phyloP scores from a whole-genome alignment of 1,284 basidiomycete species.

The Testicularia cyperi region DNA sequence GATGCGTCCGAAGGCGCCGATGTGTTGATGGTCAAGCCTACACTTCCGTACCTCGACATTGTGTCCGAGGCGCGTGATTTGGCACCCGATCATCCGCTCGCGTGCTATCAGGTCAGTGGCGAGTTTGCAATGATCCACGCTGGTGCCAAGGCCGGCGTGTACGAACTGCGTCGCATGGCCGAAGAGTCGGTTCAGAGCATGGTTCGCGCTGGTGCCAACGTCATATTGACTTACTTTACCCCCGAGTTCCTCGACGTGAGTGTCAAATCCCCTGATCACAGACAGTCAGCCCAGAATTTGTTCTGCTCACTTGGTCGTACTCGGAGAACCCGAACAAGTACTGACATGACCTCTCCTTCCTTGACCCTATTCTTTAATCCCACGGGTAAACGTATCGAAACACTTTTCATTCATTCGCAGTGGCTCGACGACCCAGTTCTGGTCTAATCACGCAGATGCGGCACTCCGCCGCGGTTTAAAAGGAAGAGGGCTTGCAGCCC shows the following conservation, averaged over 20 bases:
- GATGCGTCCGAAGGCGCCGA: slow-evolving; percentile 94
- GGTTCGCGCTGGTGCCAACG: slow-evolving; percentile 84
- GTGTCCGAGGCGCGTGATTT: slow-evolving; percentile 83
- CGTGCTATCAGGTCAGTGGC: slow-evolving; percentile 76
- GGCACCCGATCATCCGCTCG: slow-evolving; percentile 81
- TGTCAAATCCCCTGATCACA: too few relatives aligned
- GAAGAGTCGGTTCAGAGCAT: slow-evolving; percentile 88
- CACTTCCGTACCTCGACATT: slow-evolving; percentile 93
- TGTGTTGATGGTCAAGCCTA: slow-evolving; percentile 98
- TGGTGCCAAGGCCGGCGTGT: slow-evolving; percentile 87
- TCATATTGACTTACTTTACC: slow-evolving; percentile 92
- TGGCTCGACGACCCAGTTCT: too few relatives aligned
- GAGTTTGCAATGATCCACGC: slow-evolving; percentile 97
- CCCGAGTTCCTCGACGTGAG: slow-evolving; percentile 71
- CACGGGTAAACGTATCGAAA: too few relatives aligned
- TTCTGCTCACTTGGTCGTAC: too few relatives aligned
- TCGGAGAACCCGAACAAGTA: too few relatives aligned
- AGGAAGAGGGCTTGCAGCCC: too few relatives aligned
- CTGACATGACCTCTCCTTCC: too few relatives aligned
- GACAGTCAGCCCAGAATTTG: too few relatives aligned
- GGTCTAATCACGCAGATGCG: too few relatives aligned
- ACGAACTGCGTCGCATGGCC: slow-evolving; percentile 86
- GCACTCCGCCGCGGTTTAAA: too few relatives aligned
- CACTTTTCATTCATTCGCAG: too few relatives aligned
- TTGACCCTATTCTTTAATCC: too few relatives aligned